phyloP scores from a whole-genome alignment of 257 asterid species.

The Dorcoceras hygrometricum region DNA sequence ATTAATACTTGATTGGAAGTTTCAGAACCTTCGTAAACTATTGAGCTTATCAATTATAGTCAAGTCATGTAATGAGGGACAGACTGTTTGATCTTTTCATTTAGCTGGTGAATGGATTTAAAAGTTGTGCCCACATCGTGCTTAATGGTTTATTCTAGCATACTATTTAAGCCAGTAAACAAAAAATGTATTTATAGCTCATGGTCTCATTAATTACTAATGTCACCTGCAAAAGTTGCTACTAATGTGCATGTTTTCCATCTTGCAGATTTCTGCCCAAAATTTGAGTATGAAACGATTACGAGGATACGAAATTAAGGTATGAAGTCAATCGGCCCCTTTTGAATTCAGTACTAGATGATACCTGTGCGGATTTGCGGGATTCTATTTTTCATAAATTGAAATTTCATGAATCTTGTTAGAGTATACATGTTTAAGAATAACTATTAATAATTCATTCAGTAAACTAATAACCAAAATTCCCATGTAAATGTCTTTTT shows the following conservation, averaged over 20 bases:
- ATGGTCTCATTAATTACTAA: conserved; percentile 1
- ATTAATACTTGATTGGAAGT: no score
- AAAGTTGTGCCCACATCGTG: neutral
- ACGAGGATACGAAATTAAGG: conserved; percentile 93
- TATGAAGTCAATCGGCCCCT: conserved; percentile 25
- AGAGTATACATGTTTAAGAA: conserved; percentile 6
- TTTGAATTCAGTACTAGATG: conserved; percentile 12
- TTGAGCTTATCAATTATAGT: no score
- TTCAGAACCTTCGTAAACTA: no score
- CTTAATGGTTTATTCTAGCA: neutral
- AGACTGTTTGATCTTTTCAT: neutral
- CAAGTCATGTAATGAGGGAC: neutral
- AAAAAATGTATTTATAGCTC: neutral
- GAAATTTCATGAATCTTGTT: neutral
- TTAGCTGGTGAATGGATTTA: neutral
- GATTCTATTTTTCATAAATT: neutral
- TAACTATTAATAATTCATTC: neutral
- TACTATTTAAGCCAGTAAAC: neutral
- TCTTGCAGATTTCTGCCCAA: conserved; percentile 75
- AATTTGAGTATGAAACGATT: conserved; percentile 89
- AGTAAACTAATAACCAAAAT: neutral
- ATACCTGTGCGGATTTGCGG: neutral
- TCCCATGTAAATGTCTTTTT: neutral
- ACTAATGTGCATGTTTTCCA: conserved; percentile 22
- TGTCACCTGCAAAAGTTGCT: conserved; percentile 21